These are phyloP conservation scores for Saraca asoca DNA, from an alignment of 331 rosid species.

Conservation along the genomic window DNA sequence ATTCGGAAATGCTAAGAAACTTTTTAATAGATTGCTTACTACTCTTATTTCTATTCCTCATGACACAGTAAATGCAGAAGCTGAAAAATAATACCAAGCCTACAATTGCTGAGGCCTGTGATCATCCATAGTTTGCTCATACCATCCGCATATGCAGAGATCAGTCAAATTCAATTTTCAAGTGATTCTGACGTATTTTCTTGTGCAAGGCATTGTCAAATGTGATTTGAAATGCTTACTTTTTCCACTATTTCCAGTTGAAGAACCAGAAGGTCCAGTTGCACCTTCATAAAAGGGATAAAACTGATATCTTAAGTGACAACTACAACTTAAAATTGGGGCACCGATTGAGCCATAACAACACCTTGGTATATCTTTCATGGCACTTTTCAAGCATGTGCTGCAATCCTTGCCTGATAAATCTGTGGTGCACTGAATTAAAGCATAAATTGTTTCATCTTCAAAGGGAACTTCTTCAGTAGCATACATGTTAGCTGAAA, in stretches of 20 bases:
- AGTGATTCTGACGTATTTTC: neutral
- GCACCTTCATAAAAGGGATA: constrained; percentile 22
- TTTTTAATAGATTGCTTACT: neutral
- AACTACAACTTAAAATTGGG: constrained; percentile 37
- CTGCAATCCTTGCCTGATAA: constrained; percentile 37
- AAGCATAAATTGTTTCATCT: constrained; percentile 32
- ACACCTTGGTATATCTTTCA: neutral
- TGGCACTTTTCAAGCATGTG: constrained; percentile 28
- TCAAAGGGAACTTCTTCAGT: constrained; percentile 22
- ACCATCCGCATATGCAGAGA: neutral
- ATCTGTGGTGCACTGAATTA: constrained; percentile 46
- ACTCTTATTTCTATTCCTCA: constrained; percentile 7
- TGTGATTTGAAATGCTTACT: constrained; percentile 12
- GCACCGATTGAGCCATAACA: constrained; percentile 37
- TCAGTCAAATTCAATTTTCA: neutral
- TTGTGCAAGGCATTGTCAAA: neutral
- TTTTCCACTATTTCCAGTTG: neutral
- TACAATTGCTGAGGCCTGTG: neutral
- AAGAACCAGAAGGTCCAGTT: neutral
- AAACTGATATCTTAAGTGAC: constrained; percentile 41
- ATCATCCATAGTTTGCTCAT: constrained; percentile 21
- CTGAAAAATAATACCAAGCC: constrained; percentile 28
- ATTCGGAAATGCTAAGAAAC: neutral
- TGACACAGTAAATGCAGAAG: neutral
- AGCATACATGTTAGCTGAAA: constrained; percentile 28